Evolutionary conservation across 2,329 filamentous ascomycete species (phyloP), one percentile per base, ranked within the genome.

Genomic region (Fusarium sp.): DNA sequence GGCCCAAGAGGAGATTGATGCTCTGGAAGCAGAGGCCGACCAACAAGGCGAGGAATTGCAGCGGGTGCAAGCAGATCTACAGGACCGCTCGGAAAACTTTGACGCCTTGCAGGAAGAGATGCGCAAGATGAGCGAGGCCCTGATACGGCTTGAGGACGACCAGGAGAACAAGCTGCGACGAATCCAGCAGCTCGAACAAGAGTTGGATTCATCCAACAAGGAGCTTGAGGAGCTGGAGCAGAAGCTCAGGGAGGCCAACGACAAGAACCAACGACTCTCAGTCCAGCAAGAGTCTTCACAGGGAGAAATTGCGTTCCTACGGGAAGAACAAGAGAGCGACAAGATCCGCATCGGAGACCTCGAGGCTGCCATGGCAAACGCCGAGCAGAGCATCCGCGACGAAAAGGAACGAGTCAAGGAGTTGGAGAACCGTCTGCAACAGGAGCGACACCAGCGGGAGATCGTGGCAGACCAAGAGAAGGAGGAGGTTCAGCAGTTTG

Each of bases 291-390:
- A 99, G 79, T 97, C 93, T 7, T 91, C 91, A 57, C 95, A 97
- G 73, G 91, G 91, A 60, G 96, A 99, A 78, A 96, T 98, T 79
- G 90, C 92, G 2, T 99, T 99, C 85, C 79, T 99, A 49, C 90
- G 96, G 3, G 96, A 99, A 76, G 96, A 99, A 81, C 96, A 99
- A 78, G 96, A 99, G 79, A 88, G 88, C 18, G 96, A 99, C 82
- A 99, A 99, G 85, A 97, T 99, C 76, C 94, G 94, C 79, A 98
- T 99, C 73, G 93, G 95, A 36, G 94, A 98, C 74, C 84, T 98
- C 10, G 94, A 98, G 75, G 92, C 93, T 11, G 89, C 90, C 15
- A 81, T 97, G 36, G 91, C 92, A 72, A 91, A 88, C 57, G 87
- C 89, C n/a, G 91, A 96, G 76, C 88, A 93, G 74, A 88, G 83